A percentile compares a stretch with the other conserved stretches of the same genome.
Evolutionary conservation across 257 asterid genomes (phyloP).

Genomic region (Solanum appendiculatum): DNA sequence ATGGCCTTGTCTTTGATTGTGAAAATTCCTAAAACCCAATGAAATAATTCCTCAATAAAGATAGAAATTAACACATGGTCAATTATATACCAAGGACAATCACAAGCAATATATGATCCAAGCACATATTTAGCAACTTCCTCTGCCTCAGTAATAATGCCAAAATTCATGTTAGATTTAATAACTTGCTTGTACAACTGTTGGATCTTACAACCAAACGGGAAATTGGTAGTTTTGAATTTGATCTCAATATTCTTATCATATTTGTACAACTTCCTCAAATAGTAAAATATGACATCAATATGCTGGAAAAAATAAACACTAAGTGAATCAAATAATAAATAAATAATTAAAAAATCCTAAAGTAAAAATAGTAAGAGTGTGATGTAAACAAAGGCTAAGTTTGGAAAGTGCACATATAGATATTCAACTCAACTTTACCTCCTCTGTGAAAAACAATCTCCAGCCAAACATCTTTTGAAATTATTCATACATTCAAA

Average conservation of each 20-base stretch:
- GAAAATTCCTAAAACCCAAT: neutral
- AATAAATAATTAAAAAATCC: too few species aligned
- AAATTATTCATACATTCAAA: too few species aligned
- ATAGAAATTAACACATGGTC: neutral
- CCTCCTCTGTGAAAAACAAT: too few species aligned
- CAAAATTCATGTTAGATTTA: neutral
- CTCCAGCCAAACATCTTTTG: too few species aligned
- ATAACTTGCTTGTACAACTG: neutral
- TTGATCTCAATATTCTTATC: neutral
- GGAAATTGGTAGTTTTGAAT: neutral
- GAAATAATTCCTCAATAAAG: neutral
- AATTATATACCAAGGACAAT: neutral
- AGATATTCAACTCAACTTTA: too few species aligned
- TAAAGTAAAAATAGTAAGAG: too few species aligned
- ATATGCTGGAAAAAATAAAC: neutral
- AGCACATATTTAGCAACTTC: neutral
- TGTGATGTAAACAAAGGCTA: too few species aligned
- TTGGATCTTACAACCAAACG: neutral
- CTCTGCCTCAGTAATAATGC: neutral
- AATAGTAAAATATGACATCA: too few species aligned
- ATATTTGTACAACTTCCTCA: neutral
- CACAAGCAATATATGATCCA: neutral
- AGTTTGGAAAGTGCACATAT: too few species aligned
- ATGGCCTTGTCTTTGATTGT: neutral
- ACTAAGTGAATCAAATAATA: too few species aligned